Base-by-base conservation (phyloP, 129 eudicot genomes). In the Lonicera japonica region DNA sequence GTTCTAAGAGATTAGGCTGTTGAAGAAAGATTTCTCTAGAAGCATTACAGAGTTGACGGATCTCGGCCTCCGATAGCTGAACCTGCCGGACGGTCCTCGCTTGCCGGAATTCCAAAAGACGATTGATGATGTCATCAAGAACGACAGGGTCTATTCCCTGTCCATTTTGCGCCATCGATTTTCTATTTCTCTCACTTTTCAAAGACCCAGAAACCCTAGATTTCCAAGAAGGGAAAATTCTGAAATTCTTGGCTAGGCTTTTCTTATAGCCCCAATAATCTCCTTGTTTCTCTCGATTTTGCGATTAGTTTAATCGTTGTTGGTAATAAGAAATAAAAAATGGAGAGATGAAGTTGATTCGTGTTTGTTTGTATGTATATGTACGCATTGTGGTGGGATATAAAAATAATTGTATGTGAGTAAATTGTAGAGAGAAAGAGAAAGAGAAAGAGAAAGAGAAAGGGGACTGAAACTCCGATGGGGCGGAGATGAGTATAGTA, bases 51-150 rank as follows among this genome's bases (percentile, higher is more conserved):
- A 86, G 82, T 19, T 66, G 80, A 12, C 88, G 89, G 77, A 86
- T 86, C 89, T 86, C 95, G 8, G 83, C 80, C 59, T 86, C 95
- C 11, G 89, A 82, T 13, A 86, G 86, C 83, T 79, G 89, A 25
- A 82, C 89, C 79, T 86, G 95, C 12, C 95, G 56, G 0, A 77
- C 89, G 13, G 89, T 80, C 43, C 89, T 71, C 10, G 83, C 86
- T 25, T 79, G 80, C 61, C 95, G 62, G 55, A 76, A 86, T 70
- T 86, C 95, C 68, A 86, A 77, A 18, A 86, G 56, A 60, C 95
- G 72, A 60, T 71, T 82, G 54, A 86, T 86, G 4, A 86, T 82
- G 66, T 86, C 95, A 60, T 86, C 95, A 0, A 86, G 73, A 2
- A 86, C 74, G 15, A 64, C 86, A 61, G 78, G 75, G 61, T 77